A percentile compares a stretch with the other conserved stretches of the same genome.
phyloP scores from a whole-genome alignment of 768 basidiomycete species.

The Macrocybe gigantea region DNA sequence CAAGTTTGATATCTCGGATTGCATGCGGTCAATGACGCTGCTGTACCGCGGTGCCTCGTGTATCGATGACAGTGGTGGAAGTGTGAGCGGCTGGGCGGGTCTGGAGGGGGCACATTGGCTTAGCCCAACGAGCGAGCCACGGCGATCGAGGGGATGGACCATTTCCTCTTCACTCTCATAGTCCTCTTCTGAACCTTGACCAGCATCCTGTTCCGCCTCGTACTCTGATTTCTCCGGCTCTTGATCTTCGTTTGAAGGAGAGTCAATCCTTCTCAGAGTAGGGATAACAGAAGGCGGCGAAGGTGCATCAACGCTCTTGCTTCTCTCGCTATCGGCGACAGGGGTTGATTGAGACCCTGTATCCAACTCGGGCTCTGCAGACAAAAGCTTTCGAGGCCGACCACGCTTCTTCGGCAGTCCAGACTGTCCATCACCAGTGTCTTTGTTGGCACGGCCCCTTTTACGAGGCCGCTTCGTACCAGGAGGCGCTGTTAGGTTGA shows the following conservation, averaged over 20 bases:
- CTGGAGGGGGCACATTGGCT: slow-evolving; percentile 25
- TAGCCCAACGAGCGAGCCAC: slow-evolving; percentile 30
- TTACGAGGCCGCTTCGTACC: slow-evolving; percentile 84
- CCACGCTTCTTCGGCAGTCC: slow-evolving; percentile 32
- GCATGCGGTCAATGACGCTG: slow-evolving; percentile 53
- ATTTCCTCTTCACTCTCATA: slow-evolving; percentile 70
- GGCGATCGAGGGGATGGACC: slow-evolving; percentile 37
- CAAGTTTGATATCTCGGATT: slow-evolving; percentile 57
- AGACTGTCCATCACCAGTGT: slow-evolving; percentile 17
- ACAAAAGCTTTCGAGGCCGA: slow-evolving; percentile 27
- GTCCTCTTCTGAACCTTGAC: slow-evolving; percentile 41
- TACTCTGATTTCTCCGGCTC: slow-evolving; percentile 9
- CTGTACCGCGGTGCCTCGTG: slow-evolving; percentile 25
- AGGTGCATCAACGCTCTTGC: too few species aligned
- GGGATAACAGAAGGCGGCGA: too few species aligned
- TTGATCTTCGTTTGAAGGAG: not conserved
- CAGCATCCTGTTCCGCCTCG: slow-evolving; percentile 11
- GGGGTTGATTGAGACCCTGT: too few species aligned
- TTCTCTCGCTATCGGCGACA: too few species aligned
- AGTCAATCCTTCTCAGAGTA: too few species aligned
- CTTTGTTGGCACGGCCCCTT: slow-evolving; percentile 59
- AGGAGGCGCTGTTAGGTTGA: slow-evolving; percentile 80
- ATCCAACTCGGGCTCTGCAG: too few species aligned
- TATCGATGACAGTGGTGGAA: slow-evolving; percentile 37
- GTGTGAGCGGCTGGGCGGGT: slow-evolving; percentile 26